These are phyloP conservation scores for Triticum urartu DNA, from an alignment of 176 grass and related monocot genomes.

Conservation along the genomic window DNA sequence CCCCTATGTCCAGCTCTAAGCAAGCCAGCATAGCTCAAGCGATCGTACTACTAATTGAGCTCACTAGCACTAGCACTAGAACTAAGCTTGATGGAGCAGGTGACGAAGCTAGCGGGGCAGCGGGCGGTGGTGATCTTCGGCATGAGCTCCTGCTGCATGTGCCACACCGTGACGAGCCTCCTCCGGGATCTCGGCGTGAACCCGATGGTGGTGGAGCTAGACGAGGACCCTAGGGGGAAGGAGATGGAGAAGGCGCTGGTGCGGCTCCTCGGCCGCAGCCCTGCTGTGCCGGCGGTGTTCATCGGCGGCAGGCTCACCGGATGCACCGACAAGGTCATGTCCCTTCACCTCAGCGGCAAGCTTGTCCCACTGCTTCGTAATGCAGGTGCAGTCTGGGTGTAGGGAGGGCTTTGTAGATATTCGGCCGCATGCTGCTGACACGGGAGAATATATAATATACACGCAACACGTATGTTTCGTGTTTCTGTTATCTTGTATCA, in stretches of 20 bases:
- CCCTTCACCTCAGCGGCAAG: conserved; percentile 39
- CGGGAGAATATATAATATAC: no score
- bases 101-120: conserved; percentile 66
- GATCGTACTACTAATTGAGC: no score
- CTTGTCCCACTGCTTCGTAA: conserved; percentile 30
- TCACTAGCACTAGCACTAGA: background rate
- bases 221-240: conserved; percentile 31
- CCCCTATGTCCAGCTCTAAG: background rate
- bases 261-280: conserved; percentile 32
- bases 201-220: conserved; percentile 36
- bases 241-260: conserved; percentile 46
- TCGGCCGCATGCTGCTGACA: no score
- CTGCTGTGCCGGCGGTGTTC: conserved; percentile 42
- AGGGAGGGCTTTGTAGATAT: background rate
- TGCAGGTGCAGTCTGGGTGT: background rate
- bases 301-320: conserved; percentile 42
- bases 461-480: no score
- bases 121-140: conserved; percentile 73
- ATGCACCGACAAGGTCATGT: conserved; percentile 51
- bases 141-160: conserved; percentile 81
- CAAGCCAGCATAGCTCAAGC: background rate
- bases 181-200: conserved; percentile 51
- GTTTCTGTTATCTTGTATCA: background rate
- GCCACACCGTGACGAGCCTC: conserved; percentile 60
- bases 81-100: conserved; percentile 34